phyloP scores from a whole-genome alignment of 495 filamentous ascomycete genomes.

The Tuber indicum region DNA sequence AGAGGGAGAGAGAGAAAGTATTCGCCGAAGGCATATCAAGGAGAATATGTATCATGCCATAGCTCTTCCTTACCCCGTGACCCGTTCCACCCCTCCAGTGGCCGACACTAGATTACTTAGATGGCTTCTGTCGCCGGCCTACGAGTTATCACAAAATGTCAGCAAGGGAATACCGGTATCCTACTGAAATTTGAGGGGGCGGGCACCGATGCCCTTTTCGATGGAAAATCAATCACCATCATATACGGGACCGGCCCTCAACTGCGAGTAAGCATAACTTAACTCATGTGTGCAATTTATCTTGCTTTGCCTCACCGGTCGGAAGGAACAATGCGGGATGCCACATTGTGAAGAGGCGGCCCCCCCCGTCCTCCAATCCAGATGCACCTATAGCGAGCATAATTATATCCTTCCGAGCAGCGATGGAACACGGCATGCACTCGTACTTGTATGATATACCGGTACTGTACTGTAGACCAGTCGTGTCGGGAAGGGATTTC shows the following conservation, averaged over 20 bases:
- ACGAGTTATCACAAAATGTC: neutral
- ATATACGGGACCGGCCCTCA: neutral
- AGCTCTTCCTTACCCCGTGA: neutral
- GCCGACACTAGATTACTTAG: neutral
- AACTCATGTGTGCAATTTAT: neutral
- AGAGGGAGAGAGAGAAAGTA: neutral
- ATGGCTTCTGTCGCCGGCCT: neutral
- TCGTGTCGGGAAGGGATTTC: too few relatives aligned
- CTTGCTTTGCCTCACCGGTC: neutral
- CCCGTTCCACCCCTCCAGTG: neutral
- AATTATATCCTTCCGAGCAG: neutral
- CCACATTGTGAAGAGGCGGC: neutral
- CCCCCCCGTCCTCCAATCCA: neutral
- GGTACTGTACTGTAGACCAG: too few relatives aligned
- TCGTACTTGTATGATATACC: too few relatives aligned
- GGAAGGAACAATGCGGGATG: neutral
- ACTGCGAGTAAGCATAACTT: neutral
- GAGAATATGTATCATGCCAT: neutral
- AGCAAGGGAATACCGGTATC: neutral
- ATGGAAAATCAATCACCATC: neutral
- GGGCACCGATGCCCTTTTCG: neutral
- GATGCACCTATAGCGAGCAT: neutral
- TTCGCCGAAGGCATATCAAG: neutral
- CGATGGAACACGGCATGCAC: neutral
- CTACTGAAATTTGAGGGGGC: neutral